Evolutionary conservation across 805 yeast genomes (phyloP), one percentile per base, ranked within the genome.

Genomic region (Torulaspora indica): DNA sequence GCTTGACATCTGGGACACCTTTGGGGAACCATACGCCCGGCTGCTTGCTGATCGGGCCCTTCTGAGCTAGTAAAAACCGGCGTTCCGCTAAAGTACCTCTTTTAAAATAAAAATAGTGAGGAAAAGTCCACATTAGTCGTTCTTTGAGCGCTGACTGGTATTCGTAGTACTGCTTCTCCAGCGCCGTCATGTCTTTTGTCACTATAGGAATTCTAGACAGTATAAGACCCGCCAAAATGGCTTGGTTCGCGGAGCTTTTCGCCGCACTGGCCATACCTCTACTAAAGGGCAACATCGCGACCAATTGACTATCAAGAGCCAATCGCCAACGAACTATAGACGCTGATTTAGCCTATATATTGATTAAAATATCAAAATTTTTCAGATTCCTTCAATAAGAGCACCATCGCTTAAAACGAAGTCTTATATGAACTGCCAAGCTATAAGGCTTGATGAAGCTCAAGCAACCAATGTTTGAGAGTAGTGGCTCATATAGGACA

Each of bases 101-200:
- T 60, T 84, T 86, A 71, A 82, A 93, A 69, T 90, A 93, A 62
- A 80, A 90, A 77, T 88, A 88, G 55, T 83, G 81, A 4, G 98
- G 98, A 66, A 93, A 93, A 0, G 98, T 89, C 96, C 96, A 89
- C 95, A 90, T 89, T 54, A 93, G 73, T 57, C 98, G 77, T 60
- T 81, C 81, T 72, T 89, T 90, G 43, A 93, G 73, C 63, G 86
- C 95, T 40, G 79, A 77, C 66, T 90, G 95, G 64, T 93, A 93
- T 42, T 79, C 71, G 62, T 84, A 86, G 66, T 82, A 93, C 40
- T 80, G 79, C 47, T 71, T 59, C 56, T 88, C 96, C 55, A 91
- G 83, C 45, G 72, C 77, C 8, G 82, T 72, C 42, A 81, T 69
- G 48, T 85, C 91, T 8, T 85, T 82, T 2, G 96, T 86, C 37